Evolutionary conservation across 495 filamentous ascomycete genomes (phyloP).

Genomic region (Recurvomyces mirabilis): DNA sequence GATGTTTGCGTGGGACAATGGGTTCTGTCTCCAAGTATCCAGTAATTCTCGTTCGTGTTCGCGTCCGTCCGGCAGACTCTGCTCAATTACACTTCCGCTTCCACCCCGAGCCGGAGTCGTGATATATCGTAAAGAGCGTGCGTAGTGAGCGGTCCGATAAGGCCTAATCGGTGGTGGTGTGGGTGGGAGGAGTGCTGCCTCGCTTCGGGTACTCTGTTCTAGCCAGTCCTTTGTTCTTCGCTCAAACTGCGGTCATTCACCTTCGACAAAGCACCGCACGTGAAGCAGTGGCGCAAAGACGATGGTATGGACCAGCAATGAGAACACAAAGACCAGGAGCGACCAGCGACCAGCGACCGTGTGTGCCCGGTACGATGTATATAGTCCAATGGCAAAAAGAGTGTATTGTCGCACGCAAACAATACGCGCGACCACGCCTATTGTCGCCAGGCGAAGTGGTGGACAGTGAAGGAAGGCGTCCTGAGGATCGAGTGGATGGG

Average conservation of each 20-base stretch:
- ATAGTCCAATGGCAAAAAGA: too few species aligned
- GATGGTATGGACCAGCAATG: too few species aligned
- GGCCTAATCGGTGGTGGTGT: background rate
- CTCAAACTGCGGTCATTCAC: too few species aligned
- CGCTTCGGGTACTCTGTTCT: background rate
- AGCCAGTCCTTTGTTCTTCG: background rate
- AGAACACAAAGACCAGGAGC: too few species aligned
- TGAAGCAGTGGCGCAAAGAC: too few species aligned
- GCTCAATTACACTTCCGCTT: background rate
- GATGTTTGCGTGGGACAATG: too few species aligned
- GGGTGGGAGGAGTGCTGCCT: background rate
- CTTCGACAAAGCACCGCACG: too few species aligned
- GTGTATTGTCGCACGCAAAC: too few species aligned
- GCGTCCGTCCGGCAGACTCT: background rate
- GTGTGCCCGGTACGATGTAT: too few species aligned
- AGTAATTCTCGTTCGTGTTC: background rate
- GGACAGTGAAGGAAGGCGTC: background rate
- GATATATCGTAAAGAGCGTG: background rate
- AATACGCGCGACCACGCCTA: background rate
- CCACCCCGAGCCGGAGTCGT: background rate
- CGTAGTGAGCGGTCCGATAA: constrained; percentile 3
- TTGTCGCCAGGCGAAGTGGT: background rate
- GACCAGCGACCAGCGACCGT: too few species aligned
- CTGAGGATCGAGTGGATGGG: background rate
- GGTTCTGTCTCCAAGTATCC: too few species aligned